phyloP scores from a whole-genome alignment of 1,284 basidiomycete species.

The Anthracocystis panici-leucophaei region DNA sequence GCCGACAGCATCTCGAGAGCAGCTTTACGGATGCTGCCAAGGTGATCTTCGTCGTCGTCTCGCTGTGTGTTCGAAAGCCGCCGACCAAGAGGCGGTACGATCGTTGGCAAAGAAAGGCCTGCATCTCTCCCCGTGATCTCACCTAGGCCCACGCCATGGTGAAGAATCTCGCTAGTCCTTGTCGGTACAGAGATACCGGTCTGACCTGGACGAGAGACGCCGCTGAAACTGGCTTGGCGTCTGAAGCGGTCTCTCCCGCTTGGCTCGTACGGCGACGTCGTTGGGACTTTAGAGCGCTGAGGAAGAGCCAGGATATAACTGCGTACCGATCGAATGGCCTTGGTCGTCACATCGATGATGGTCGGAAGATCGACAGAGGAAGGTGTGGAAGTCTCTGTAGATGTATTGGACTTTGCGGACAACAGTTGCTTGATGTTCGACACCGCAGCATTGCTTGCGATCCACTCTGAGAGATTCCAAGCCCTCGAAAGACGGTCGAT shows the following conservation, averaged over 20 bases:
- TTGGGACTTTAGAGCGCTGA: slow-evolving; percentile 13
- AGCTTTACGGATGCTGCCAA: slow-evolving; percentile 77
- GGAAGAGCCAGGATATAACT: slow-evolving; percentile 54
- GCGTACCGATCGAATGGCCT: slow-evolving; percentile 54
- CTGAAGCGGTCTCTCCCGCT: slow-evolving; percentile 41
- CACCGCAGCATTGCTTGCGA: slow-evolving; percentile 5
- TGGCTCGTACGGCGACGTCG: slow-evolving; percentile 27
- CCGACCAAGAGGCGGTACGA: not conserved
- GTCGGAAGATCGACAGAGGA: slow-evolving; percentile 16
- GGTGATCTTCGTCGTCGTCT: slow-evolving; percentile 72
- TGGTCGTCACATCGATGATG: slow-evolving; percentile 43
- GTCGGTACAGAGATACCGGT: slow-evolving; percentile 10
- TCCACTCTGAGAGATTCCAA: slow-evolving; percentile 27
- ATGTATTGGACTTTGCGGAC: not conserved
- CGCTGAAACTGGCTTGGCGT: slow-evolving; percentile 51
- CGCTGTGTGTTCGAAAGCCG: not conserved
- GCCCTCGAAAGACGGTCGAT: slow-evolving; percentile 14
- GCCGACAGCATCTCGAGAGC: slow-evolving; percentile 81
- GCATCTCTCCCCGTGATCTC: not conserved
- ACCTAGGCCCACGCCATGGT: slow-evolving; percentile 4
- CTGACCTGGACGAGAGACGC: slow-evolving; percentile 31
- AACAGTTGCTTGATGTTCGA: slow-evolving; percentile 9
- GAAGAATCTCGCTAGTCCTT: slow-evolving; percentile 25
- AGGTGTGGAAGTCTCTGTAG: not conserved
- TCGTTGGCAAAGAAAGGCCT: not conserved